Conservation (phyloP, 2,329 filamentous ascomycete species). For the Helicocarpus griseus region DNA sequence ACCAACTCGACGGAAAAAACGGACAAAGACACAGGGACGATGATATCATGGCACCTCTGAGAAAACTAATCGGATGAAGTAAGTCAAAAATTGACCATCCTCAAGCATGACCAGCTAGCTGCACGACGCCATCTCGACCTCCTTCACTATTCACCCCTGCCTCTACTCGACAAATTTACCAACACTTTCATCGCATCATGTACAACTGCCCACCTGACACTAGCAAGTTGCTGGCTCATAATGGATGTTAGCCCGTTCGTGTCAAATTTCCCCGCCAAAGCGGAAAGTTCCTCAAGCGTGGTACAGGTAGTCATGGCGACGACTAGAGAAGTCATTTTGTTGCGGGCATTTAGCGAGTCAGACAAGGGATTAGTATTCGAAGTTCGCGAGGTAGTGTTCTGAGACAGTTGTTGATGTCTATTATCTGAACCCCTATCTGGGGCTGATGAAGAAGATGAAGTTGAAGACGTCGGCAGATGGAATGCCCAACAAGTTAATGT, state of each 20-base stretch:
- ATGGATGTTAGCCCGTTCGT: slow-evolving; percentile 46
- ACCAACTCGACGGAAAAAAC: not conserved
- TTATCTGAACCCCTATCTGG: not conserved
- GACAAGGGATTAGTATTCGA: not conserved
- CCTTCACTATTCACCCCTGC: not conserved
- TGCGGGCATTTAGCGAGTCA: slow-evolving; percentile 32
- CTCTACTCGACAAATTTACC: slow-evolving; percentile 11
- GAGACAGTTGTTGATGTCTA: slow-evolving; percentile 28
- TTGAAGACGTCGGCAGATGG: slow-evolving; percentile 33
- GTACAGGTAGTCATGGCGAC: slow-evolving; percentile 26
- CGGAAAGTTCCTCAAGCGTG: slow-evolving; percentile 26
- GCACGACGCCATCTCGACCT: not conserved
- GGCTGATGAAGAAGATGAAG: slow-evolving; percentile 1
- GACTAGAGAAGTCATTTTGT: slow-evolving; percentile 25
- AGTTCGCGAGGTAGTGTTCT: not conserved
- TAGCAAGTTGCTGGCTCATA: slow-evolving; percentile 47
- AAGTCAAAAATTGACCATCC: no score
- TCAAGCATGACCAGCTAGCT: no score
- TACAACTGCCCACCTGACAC: slow-evolving; percentile 53
- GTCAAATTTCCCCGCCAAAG: slow-evolving; percentile 35
- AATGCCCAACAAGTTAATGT: slow-evolving; percentile 51
- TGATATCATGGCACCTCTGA: no score
- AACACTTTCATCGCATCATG: slow-evolving; percentile 53
- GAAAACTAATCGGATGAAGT: no score
- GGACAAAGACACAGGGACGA: not conserved